Base-by-base conservation (phyloP, 208 protist genomes). In the Trypanosoma lewisi region DNA sequence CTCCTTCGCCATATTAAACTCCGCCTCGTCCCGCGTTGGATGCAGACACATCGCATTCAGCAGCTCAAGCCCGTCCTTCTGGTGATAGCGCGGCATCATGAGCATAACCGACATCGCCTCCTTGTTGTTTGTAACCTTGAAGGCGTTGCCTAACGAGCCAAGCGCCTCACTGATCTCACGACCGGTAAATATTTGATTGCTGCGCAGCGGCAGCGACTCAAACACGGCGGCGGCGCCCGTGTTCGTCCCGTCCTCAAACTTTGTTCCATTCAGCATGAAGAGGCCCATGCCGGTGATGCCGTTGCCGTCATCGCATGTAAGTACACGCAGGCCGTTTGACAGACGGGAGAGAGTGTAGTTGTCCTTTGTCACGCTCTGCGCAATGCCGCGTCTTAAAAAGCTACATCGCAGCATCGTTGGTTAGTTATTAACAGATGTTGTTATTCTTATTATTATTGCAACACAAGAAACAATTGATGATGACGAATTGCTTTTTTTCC, bases 201-300 rank as follows among this genome's bases (percentile, higher is more conserved):
- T 70, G 41, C 75, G 82, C 48, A 92, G 85, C 31, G 87, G 85
- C 34, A 94, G 56, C 11, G 78, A 81, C 60, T 96, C 88, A 56
- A 91, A 84, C 16, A 96, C 78, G 28, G 86, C 82, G 0, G 83
- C 74, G 5, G 85, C 77, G 21, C 91, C 91, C 4, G 64, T 66
- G 69, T 62, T 80, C 23, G 47, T 65, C 12, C 67, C 76, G 57
- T 81, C 79, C 62, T 96, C 91, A 63, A 88, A 96, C 65, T 87
- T 86, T 28, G 85, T 75, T 5, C 83, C 91, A 56, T 91, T 93
- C 4, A 91, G 66, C 42, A 77, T 87, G 67, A 95, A 95, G 28
- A 96, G 62, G 21, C 89, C 91, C 76, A 96, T 85, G 27, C 85
- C 82, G 21, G 85, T 92, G 71, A 93, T 86, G 48, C 87, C 84